A percentile compares a stretch with the other conserved stretches of the same genome.
Evolutionary conservation across 805 yeast genomes (phyloP).

Genomic region (Candida stauntonica): DNA sequence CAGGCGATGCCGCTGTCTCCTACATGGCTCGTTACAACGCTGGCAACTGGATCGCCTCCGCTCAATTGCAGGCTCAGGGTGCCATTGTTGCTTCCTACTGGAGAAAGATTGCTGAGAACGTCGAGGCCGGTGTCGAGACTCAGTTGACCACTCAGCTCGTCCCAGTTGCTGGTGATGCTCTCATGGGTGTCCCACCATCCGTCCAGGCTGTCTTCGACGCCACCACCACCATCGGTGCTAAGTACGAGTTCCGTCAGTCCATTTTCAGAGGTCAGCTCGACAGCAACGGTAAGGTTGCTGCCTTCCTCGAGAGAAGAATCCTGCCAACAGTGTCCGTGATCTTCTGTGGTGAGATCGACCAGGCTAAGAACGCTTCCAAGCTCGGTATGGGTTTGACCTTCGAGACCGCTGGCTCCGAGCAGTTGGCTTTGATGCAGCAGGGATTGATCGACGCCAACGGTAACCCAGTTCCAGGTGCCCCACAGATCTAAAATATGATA

Average conservation of each 20-base stretch:
- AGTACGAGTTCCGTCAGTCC: constrained; percentile 95
- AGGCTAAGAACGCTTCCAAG: constrained; percentile 68
- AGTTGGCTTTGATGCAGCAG: constrained; percentile 86
- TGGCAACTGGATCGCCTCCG: constrained; percentile 89
- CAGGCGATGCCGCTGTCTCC: constrained; percentile 89
- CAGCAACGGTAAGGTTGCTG: constrained; percentile 84
- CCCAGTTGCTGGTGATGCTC: constrained; percentile 63
- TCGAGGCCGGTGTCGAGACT: constrained; percentile 92
- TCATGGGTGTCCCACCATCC: constrained; percentile 76
- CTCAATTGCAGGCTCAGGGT: constrained; percentile 92
- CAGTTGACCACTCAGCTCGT: constrained; percentile 70
- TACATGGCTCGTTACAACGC: constrained; percentile 87
- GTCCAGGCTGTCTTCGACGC: constrained; percentile 86
- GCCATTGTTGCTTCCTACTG: constrained; percentile 85
- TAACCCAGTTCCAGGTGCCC: constrained; percentile 80
- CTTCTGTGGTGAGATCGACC: constrained; percentile 92
- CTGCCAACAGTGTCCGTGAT: constrained; percentile 85
- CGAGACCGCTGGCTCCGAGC: constrained; percentile 93
- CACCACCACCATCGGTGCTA: constrained; percentile 90
- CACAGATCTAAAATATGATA: constrained; percentile 37
- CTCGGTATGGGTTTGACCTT: constrained; percentile 94
- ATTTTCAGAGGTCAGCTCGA: constrained; percentile 94
- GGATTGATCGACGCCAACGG: constrained; percentile 80
- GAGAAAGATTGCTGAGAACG: constrained; percentile 88
- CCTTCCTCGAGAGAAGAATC: constrained; percentile 88